Evolutionary conservation across 1,139 yeast genomes (phyloP).

Genomic region (Yamadazyma pseudoaaseri): DNA sequence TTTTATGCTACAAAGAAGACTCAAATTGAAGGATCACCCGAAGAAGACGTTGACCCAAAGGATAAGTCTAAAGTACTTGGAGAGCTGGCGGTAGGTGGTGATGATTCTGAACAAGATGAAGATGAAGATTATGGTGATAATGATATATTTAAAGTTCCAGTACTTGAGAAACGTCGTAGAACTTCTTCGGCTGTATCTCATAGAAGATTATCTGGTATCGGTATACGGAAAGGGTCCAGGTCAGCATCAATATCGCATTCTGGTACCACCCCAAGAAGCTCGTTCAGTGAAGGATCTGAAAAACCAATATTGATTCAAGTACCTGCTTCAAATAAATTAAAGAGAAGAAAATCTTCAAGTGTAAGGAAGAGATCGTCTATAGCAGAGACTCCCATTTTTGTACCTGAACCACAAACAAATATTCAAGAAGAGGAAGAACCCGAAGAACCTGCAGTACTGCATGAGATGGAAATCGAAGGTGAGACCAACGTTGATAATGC

Average conservation of each 20-base stretch:
- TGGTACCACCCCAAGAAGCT: conserved; percentile 10
- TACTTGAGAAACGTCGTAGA: conserved; percentile 19
- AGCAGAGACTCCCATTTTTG: conserved; percentile 2
- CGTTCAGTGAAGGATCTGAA: conserved; percentile 12
- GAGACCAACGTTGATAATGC: background rate
- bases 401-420: conserved; percentile 1
- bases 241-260: conserved; percentile 15
- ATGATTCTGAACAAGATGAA: conserved; percentile 18
- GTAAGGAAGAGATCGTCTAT: conserved; percentile 12
- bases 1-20: conserved; percentile 7
- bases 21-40: conserved; percentile 11
- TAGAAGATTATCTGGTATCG: conserved; percentile 39
- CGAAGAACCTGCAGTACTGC: conserved; percentile 1
- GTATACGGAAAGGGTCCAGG: conserved; percentile 29
- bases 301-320: conserved; percentile 38
- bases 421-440: conserved; percentile 6
- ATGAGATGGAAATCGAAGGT: background rate
- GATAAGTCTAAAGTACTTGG: conserved; percentile 19
- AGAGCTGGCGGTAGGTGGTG: conserved; percentile 10
- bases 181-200: conserved; percentile 30
- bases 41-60: conserved; percentile 31
- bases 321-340: conserved; percentile 28
- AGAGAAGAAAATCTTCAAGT: conserved; percentile 27
- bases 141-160: conserved; percentile 32
- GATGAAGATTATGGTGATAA: conserved; percentile 30